Evolutionary conservation across 805 yeast species (phyloP).

Genomic region (Candida hungchunana): DNA sequence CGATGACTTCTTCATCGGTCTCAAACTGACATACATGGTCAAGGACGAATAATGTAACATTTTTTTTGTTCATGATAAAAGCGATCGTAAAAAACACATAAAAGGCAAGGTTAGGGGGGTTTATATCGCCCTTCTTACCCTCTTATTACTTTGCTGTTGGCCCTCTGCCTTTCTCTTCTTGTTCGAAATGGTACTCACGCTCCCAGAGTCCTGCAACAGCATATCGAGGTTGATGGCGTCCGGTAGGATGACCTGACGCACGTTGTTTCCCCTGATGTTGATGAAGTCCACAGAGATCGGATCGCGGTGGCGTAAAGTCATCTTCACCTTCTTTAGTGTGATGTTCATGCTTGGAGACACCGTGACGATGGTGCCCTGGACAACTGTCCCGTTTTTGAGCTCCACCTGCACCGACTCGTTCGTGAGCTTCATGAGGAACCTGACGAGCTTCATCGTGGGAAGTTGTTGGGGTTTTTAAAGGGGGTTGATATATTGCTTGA

Average conservation of each 20-base stretch:
- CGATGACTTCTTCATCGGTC: constrained; percentile 61
- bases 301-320: constrained; percentile 67
- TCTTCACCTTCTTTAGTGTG: constrained; percentile 71
- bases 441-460: constrained; percentile 57
- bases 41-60: constrained; percentile 28
- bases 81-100: constrained; percentile 8
- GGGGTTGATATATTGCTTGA: too few species aligned
- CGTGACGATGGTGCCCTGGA: constrained; percentile 78
- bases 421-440: constrained; percentile 77
- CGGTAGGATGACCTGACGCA: constrained; percentile 78
- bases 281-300: constrained; percentile 71
- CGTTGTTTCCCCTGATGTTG: constrained; percentile 84
- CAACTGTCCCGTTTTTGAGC: constrained; percentile 82
- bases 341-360: constrained; percentile 93
- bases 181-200: not conserved
- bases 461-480: too few species aligned
- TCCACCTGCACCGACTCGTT: constrained; percentile 89
- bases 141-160: constrained; percentile 24
- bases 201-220: constrained; percentile 44
- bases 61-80: too few species aligned
- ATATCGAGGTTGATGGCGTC: constrained; percentile 76
- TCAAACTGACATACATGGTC: constrained; percentile 59
- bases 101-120: too few species aligned
- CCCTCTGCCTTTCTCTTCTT: constrained; percentile 22
- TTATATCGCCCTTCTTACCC: constrained; percentile 31